Evolutionary conservation across 352 stramenopile species (phyloP).

Genomic region (Globisporangium recalcitrans): DNA sequence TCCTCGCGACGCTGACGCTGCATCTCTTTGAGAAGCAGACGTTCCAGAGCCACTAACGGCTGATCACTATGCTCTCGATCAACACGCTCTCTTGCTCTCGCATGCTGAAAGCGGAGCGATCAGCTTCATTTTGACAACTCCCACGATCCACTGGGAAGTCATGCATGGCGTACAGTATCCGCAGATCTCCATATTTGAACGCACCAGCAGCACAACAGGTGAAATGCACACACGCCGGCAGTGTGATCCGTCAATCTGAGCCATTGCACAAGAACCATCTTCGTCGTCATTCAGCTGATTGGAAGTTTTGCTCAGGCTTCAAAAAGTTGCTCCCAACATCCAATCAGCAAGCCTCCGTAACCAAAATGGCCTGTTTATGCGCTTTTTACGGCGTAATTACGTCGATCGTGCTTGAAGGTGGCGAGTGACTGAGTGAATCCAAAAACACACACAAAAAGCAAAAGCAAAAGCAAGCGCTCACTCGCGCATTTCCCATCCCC

Average conservation of each 20-base stretch:
- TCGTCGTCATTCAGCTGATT: too few relatives aligned
- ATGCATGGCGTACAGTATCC: too few relatives aligned
- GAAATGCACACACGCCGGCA: too few relatives aligned
- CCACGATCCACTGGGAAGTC: too few relatives aligned
- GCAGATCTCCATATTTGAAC: too few relatives aligned
- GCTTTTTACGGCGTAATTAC: constrained; percentile 13
- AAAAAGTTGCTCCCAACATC: background rate
- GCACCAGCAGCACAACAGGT: too few relatives aligned
- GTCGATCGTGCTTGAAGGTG: constrained; percentile 11
- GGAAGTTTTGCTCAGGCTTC: background rate
- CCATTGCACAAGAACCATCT: background rate
- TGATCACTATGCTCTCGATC: background rate
- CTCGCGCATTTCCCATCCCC: constrained; percentile 6
- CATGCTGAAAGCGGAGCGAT: too few relatives aligned
- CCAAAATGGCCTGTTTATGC: constrained; percentile 5
- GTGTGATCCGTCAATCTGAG: too few relatives aligned
- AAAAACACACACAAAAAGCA: background rate
- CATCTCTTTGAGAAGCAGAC: constrained; percentile 90
- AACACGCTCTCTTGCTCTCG: background rate
- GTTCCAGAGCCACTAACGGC: constrained; percentile 63
- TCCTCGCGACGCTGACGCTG: constrained; percentile 84
- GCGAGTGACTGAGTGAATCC: background rate
- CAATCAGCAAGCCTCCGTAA: background rate
- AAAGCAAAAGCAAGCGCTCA: constrained; percentile 1
- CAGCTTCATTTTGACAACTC: too few relatives aligned